phyloP scores from a whole-genome alignment of 228 moss, liverwort and hornwort species.

The Sphagnum magellanicum region DNA sequence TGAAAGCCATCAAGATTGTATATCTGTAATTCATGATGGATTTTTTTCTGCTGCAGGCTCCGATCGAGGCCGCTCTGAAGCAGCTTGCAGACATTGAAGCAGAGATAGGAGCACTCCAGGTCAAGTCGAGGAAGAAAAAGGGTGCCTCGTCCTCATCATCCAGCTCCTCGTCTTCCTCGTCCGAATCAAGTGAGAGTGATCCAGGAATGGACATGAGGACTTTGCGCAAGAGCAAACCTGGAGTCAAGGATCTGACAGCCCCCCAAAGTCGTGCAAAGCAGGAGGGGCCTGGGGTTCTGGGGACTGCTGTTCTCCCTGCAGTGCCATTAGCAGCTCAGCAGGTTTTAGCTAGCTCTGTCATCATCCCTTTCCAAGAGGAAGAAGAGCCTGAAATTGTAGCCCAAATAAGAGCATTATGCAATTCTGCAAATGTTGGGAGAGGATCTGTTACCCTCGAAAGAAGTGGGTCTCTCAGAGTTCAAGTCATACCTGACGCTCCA shows the following conservation, averaged over 20 bases:
- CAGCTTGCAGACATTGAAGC: slow-evolving; percentile 31
- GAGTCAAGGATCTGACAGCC: neutral
- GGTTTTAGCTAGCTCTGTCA: too few species aligned
- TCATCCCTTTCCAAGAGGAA: neutral
- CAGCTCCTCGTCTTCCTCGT: slow-evolving; percentile 26
- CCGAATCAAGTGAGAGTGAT: slow-evolving; percentile 34
- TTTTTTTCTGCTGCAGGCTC: slow-evolving; percentile 4
- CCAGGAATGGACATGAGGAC: slow-evolving; percentile 35
- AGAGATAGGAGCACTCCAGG: slow-evolving; percentile 24
- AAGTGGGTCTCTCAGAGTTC: slow-evolving; percentile 17
- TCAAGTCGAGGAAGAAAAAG: slow-evolving; percentile 33
- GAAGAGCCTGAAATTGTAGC: slow-evolving; percentile 32
- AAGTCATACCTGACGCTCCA: slow-evolving; percentile 8
- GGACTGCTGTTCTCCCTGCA: slow-evolving; percentile 1
- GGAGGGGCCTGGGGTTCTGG: slow-evolving; percentile 1
- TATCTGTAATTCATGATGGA: neutral
- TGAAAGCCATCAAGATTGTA: neutral
- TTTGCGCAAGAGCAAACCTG: slow-evolving; percentile 16
- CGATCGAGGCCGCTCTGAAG: slow-evolving; percentile 21
- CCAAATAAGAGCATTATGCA: slow-evolving; percentile 40
- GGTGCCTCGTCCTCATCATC: slow-evolving; percentile 23
- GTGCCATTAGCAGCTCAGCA: neutral
- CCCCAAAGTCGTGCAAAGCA: neutral
- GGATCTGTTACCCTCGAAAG: neutral
- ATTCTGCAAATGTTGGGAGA: slow-evolving; percentile 10